These are phyloP conservation scores for Cerioporus squamosus DNA, from an alignment of 1,284 basidiomycete species.

Conservation along the genomic window DNA sequence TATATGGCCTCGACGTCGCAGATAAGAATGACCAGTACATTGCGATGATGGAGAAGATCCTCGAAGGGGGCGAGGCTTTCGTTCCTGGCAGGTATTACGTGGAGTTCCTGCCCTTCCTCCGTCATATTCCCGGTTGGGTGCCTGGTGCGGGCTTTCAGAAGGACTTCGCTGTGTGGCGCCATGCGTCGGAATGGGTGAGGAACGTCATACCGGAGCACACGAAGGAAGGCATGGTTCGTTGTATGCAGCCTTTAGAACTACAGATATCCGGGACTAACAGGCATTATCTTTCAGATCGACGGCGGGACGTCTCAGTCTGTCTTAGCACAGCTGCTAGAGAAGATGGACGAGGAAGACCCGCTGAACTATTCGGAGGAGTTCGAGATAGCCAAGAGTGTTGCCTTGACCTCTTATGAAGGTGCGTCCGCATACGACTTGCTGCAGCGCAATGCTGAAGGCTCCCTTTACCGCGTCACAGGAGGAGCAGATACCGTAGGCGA, in stretches of 20 bases:
- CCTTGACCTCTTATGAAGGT: conserved; percentile 11
- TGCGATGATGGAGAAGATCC: conserved; percentile 11
- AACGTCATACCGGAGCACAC: background rate
- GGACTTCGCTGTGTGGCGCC: background rate
- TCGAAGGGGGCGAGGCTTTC: conserved; percentile 8
- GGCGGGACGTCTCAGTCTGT: background rate
- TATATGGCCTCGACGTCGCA: conserved; percentile 20
- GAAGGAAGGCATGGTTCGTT: background rate
- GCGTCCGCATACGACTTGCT: background rate
- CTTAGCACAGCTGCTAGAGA: conserved; percentile 3
- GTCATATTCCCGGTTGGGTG: conserved; percentile 28
- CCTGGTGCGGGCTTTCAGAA: conserved; percentile 28
- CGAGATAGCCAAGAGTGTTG: conserved; percentile 1
- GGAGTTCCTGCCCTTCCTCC: conserved; percentile 23
- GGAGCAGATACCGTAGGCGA: background rate
- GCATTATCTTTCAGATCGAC: no score
- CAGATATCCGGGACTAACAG: no score
- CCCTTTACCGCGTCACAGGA: background rate
- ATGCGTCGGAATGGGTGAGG: background rate
- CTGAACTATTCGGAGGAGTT: background rate
- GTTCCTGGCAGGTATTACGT: conserved; percentile 20
- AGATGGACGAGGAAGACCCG: background rate
- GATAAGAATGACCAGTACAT: conserved; percentile 17
- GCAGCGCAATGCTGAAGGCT: no score
- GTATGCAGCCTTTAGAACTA: no score